Base-by-base conservation (phyloP, 352 stramenopile genomes). In the Paralagenidium karlingii region DNA sequence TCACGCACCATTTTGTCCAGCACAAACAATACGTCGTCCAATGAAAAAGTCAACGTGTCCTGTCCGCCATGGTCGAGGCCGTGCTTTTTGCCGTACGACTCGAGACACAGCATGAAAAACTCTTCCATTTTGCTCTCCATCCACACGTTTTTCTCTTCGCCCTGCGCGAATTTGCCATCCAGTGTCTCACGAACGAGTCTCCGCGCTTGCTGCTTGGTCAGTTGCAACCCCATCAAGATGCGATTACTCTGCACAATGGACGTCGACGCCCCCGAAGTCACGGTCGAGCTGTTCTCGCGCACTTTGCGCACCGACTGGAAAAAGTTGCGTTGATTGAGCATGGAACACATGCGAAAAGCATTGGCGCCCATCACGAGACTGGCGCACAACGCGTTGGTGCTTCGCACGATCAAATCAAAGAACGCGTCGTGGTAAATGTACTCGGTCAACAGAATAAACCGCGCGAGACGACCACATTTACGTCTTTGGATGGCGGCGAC, bases 401-500 rank as follows among this genome's bases (percentile, higher is more conserved):
- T 84, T 40, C 57, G 44, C 12, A 58, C 43, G 3, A 70, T 34
- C 0, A 75, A 38, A 3, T 38, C 51, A 21, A 68, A 42, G 15
- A 66, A 60, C 8, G 29, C 40, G 18, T 84, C 69, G 10, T 84
- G 21, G 10, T 68, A 33, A 38, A 87, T 53, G 33, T 82, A 83
- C 20, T 75, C 69, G 0, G 84, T 40, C 1, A 83, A 38, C 0
- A 24, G 48, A 9, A 73, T 47, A 25, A 87, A 83, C 26, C 58
- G 69, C 3, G 68, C 58, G 7, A 87, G 42, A 19, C 78, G 61
- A 5, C 43, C 40, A 31, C 74, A 87, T 15, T 65, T 70, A 5
- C 68, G 53, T 0, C 74, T 58, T 27, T 57, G 65, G 13, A 84
- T 81, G 1, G 74, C 69, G 6, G 69, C 74, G 37, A 84, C 53